Evolutionary conservation across 2,329 filamentous ascomycete species (phyloP), one percentile per base, ranked within the genome.

Genomic region (Pyrenochaeta sp.): DNA sequence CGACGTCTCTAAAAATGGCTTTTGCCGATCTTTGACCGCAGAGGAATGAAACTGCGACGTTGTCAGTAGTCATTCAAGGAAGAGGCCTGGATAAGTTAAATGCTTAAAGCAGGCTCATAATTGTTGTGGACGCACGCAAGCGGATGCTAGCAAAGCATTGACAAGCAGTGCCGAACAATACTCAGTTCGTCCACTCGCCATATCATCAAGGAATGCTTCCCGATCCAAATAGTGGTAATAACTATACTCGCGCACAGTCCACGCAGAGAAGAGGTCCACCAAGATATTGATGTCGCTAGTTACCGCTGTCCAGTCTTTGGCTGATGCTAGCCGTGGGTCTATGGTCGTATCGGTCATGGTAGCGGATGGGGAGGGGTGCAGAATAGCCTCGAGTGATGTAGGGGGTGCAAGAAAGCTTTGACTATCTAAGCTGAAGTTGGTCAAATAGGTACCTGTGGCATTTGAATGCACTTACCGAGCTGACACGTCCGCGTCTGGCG

Each of bases 151-250:
- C 13, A 75, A 22, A 12, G 66, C 65, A 52, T 75, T 73, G 8
- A 75, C 69, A 8, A 75, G 63, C 13, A 75, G 61, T 25, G 66
- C 55, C 5, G 72, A 75, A 49, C 72, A 75, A 44, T 73, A 75
- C 34, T 69, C 65, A 6, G 53, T 62, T 22, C 62, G 53, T 0
- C 68, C 61, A 51, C 43, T 64, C 5, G 64, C 64, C 54, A 75
- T 52, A 44, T 74, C 72, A 8, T 74, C 71, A 8, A 75, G 61
- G 27, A 75, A 72, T 19, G 67, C 61, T 10, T 74, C 67, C 57
- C 69, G 69, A 36, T 75, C 72, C 8, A 75, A 37, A 40, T 71
- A 72, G 45, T 73, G 72, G 44, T 68, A 73, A 50, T 71, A 75
- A 19, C 51, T 53, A 49, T 70, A 61, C 39, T 75, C 72, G 54